A percentile compares a stretch with the other conserved stretches of the same genome.
phyloP scores from a whole-genome alignment of 805 yeast genomes.

The Spathaspora boniae region DNA sequence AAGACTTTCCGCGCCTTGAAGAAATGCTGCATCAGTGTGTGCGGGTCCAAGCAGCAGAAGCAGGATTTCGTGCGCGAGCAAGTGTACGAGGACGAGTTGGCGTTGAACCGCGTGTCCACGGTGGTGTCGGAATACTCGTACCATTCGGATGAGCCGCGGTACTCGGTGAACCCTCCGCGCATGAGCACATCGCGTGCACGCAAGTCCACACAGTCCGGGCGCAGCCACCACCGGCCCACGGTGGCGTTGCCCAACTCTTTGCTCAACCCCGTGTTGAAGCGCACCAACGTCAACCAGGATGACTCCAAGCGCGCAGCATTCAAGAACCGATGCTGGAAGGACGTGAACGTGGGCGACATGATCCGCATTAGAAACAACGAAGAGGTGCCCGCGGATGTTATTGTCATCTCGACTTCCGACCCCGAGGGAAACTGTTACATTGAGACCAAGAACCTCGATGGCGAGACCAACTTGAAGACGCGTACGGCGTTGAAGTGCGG shows the following conservation, averaged over 20 bases:
- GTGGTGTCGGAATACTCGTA: constrained; percentile 30
- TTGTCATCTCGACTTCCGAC: constrained; percentile 64
- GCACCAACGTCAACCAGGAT: constrained; percentile 6
- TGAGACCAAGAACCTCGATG: constrained; percentile 81
- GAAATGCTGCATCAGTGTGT: constrained; percentile 19
- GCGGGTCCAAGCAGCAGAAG: constrained; percentile 23
- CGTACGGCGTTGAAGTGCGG: constrained; percentile 56
- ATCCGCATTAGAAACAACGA: constrained; percentile 69
- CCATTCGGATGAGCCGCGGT: constrained; percentile 8
- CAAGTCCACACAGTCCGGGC: constrained; percentile 11
- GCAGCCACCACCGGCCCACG: constrained; percentile 9
- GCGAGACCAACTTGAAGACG: constrained; percentile 73
- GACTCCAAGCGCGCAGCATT: constrained; percentile 21
- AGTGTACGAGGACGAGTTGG: constrained; percentile 21
- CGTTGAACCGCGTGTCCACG: constrained; percentile 36
- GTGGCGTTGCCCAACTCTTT: constrained; percentile 15
- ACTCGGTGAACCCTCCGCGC: constrained; percentile 4
- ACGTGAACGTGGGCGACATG: constrained; percentile 68
- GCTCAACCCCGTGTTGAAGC: constrained; percentile 17
- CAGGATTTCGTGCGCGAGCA: constrained; percentile 24
- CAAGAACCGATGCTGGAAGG: constrained; percentile 61
- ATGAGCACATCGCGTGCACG: constrained; percentile 4
- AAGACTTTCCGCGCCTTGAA: constrained; percentile 18
- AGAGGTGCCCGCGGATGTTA: constrained; percentile 75
- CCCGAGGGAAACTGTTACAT: constrained; percentile 68